A percentile compares a stretch with the other conserved stretches of the same genome.
Conservation (phyloP, 2,329 filamentous ascomycete genomes). For the Colletotrichum sp. region DNA sequence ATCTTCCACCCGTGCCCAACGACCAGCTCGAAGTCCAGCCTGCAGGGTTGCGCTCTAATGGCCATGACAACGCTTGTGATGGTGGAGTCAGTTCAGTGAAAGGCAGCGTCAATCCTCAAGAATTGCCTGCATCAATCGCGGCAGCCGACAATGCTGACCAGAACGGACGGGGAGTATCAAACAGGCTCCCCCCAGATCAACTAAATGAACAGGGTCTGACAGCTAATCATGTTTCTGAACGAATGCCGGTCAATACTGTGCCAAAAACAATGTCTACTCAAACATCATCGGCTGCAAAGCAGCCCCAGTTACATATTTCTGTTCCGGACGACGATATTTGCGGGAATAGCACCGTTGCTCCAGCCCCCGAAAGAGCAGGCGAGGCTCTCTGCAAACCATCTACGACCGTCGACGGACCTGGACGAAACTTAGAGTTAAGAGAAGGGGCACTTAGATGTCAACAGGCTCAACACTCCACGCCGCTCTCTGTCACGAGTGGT, state of each 20-base stretch:
- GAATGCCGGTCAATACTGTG: not conserved
- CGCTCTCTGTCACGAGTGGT: not conserved
- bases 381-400: not conserved
- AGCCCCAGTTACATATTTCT: not conserved
- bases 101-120: not conserved
- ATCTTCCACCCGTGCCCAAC: not conserved
- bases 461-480: not conserved
- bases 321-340: not conserved
- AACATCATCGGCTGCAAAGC: not conserved
- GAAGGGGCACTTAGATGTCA: not conserved
- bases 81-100: not conserved
- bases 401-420: not conserved
- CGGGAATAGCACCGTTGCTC: not conserved
- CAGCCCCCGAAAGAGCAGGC: not conserved
- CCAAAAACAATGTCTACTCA: not conserved
- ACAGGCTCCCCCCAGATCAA: not conserved
- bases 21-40: slow-evolving; percentile 15
- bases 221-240: not conserved
- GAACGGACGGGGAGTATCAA: not conserved
- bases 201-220: not conserved
- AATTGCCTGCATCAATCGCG: not conserved
- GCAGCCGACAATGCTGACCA: not conserved
- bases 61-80: not conserved
- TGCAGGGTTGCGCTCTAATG: not conserved
- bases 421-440: not conserved